Evolutionary conservation across 1,284 basidiomycete species (phyloP).

Genomic region (Wallemia mellicola): DNA sequence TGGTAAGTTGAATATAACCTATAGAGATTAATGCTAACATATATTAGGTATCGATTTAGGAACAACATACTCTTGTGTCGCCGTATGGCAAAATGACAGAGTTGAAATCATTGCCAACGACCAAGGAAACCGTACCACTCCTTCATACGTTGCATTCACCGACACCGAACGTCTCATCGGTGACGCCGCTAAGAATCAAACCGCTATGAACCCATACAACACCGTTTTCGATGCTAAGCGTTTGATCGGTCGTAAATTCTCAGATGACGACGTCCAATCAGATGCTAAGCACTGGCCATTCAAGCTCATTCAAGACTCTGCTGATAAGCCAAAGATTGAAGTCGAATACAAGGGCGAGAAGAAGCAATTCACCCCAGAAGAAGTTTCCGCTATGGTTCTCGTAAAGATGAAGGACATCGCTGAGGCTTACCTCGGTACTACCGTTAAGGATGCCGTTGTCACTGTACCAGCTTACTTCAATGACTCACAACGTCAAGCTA

Average conservation of each 20-base stretch:
- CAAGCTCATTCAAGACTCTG: slow-evolving; percentile 40
- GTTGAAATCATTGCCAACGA: slow-evolving; percentile 95
- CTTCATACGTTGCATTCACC: slow-evolving; percentile 76
- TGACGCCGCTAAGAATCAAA: slow-evolving; percentile 88
- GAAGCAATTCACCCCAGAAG: slow-evolving; percentile 83
- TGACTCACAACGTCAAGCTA: slow-evolving; percentile 83
- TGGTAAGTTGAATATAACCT: neutral
- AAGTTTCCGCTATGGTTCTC: slow-evolving; percentile 91
- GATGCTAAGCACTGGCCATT: slow-evolving; percentile 90
- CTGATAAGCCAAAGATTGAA: slow-evolving; percentile 57
- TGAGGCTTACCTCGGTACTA: slow-evolving; percentile 70
- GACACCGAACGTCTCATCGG: slow-evolving; percentile 80
- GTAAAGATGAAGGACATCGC: slow-evolving; percentile 96
- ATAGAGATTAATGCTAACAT: neutral
- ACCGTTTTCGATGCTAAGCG: slow-evolving; percentile 67
- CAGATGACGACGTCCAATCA: slow-evolving; percentile 63
- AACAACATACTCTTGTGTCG: slow-evolving; percentile 26
- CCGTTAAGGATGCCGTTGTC: slow-evolving; percentile 63
- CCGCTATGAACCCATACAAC: slow-evolving; percentile 38
- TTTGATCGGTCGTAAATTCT: slow-evolving; percentile 59
- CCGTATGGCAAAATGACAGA: slow-evolving; percentile 94
- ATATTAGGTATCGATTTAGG: slow-evolving; percentile 1
- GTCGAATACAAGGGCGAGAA: slow-evolving; percentile 72
- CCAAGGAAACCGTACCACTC: slow-evolving; percentile 89
- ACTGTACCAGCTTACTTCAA: slow-evolving; percentile 95